Base-by-base conservation (phyloP, 192 early-diverging fungal genomes). In the Blastocladiella britannica region DNA sequence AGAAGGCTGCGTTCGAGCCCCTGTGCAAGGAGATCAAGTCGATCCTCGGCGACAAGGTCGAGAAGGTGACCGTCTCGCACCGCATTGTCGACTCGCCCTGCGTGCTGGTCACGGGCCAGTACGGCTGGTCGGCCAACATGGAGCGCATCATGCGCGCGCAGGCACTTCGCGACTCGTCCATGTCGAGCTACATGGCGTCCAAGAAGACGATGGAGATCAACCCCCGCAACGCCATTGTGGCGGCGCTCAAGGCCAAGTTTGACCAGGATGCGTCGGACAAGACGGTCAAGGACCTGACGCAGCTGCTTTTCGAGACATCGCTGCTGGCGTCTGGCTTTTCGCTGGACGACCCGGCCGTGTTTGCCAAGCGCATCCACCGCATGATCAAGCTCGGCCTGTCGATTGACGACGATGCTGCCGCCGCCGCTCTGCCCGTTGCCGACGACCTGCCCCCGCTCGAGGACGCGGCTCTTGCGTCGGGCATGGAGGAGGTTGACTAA, bases 61-160 rank as follows among this genome's bases (percentile, higher is more conserved):
- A 89, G 76, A 87, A 85, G 80, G 91, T 91, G 61, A 68, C 82
- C 26, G 69, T 94, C 66, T 94, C 96, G 58, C 91, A 92, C 84
- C 83, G 89, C 76, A 89, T 99, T 67, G 77, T 82, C 62, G 88
- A 91, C 77, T 93, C 91, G 37, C 96, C 96, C 53, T 97, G 93
- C 78, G 93, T 94, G 56, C 83, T 99, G 66, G 86, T 93, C 69
- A 96, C 96, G 60, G 91, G 91, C 62, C 91, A 97, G 73, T 94
- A 85, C 67, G 95, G 93, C 59, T 99, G 93, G 93, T 93, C 93
- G 47, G 93, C 92, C 65, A 99, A 97, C 87, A 97, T 99, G 92
- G 96, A 99, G 78, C 91, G 96, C 80, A 96, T 99, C 86, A 99
- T 99, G 96, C 95, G 92, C 80, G 90, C 96, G 55, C 96, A 99